phyloP scores from a whole-genome alignment of 2,329 filamentous ascomycete genomes.

The Neobulgaria alba region DNA sequence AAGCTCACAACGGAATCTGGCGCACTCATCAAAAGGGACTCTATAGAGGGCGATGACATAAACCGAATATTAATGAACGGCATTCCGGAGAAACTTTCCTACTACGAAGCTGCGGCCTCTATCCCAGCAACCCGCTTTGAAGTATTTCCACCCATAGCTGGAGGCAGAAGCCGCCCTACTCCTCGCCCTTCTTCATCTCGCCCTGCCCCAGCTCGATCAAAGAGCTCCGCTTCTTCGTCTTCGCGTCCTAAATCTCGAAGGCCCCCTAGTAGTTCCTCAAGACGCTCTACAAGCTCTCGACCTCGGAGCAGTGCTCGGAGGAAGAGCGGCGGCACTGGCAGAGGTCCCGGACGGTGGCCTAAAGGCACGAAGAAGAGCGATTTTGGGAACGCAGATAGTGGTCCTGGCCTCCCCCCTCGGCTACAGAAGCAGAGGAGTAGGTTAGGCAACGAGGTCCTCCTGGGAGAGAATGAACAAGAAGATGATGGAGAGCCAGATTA shows the following conservation, averaged over 20 bases:
- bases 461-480: conserved; percentile 21
- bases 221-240: conserved; percentile 12
- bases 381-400: conserved; percentile 58
- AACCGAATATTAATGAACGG: conserved; percentile 10
- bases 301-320: conserved; percentile 33
- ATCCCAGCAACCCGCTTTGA: conserved; percentile 69
- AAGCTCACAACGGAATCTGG: conserved; percentile 22
- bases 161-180: conserved; percentile 33
- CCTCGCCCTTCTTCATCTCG: conserved; percentile 22
- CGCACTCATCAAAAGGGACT: conserved; percentile 12
- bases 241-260: conserved; percentile 17
- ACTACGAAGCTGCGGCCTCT: conserved; percentile 26
- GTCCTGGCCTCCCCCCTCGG: conserved; percentile 52
- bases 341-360: conserved; percentile 57
- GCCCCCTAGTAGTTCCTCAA: conserved; percentile 19
- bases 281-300: conserved; percentile 17
- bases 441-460: conserved; percentile 26
- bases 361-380: conserved; percentile 62
- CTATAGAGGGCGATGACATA: conserved; percentile 12
- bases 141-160: conserved; percentile 63
- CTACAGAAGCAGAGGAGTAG: conserved; percentile 24
- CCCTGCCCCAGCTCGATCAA: conserved; percentile 11
- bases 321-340: conserved; percentile 51
- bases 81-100: conserved; percentile 18
- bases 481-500: conserved; percentile 14